phyloP scores from a whole-genome alignment of 1,139 yeast genomes.

The Geotrichum fermentans region DNA sequence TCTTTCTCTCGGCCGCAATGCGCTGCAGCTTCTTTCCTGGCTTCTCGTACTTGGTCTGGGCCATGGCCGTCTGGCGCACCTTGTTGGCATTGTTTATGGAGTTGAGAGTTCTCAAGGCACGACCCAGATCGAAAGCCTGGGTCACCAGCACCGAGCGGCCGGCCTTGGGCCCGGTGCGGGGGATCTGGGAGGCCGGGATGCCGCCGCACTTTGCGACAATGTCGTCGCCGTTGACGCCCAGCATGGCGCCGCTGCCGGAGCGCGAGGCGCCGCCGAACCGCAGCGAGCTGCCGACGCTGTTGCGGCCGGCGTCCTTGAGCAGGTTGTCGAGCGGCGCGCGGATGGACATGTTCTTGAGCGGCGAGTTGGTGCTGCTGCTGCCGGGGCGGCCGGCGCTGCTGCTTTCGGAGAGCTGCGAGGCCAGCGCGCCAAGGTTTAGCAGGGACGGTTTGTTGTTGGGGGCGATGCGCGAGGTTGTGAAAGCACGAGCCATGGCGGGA shows the following conservation, averaged over 20 bases:
- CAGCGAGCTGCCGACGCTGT: neutral
- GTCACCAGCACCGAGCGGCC: constrained; percentile 34
- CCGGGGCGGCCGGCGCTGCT: neutral
- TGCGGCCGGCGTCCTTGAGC: neutral
- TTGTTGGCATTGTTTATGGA: constrained; percentile 31
- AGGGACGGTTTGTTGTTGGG: too few species aligned
- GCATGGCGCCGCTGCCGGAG: neutral
- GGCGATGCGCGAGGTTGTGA: too few species aligned
- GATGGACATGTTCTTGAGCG: neutral
- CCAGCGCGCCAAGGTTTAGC: too few species aligned
- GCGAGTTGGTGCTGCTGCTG: too few species aligned
- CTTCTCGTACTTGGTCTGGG: constrained; percentile 35
- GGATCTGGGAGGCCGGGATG: constrained; percentile 9
- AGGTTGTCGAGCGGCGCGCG: neutral
- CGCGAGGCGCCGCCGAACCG: neutral
- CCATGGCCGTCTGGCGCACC: constrained; percentile 29
- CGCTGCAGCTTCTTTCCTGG: constrained; percentile 38
- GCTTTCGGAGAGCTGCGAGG: neutral
- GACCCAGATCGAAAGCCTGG: constrained; percentile 26
- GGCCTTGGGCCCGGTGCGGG: constrained; percentile 32
- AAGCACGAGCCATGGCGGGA: too few species aligned
- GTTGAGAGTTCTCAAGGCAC: constrained; percentile 32
- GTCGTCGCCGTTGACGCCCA: constrained; percentile 7
- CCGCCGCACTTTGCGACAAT: constrained; percentile 8
- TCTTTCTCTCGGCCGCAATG: constrained; percentile 33